A percentile compares a stretch with the other conserved stretches of the same genome.
Evolutionary conservation across 768 basidiomycete species (phyloP).

Genomic region (Hygrophorus pudorinus): DNA sequence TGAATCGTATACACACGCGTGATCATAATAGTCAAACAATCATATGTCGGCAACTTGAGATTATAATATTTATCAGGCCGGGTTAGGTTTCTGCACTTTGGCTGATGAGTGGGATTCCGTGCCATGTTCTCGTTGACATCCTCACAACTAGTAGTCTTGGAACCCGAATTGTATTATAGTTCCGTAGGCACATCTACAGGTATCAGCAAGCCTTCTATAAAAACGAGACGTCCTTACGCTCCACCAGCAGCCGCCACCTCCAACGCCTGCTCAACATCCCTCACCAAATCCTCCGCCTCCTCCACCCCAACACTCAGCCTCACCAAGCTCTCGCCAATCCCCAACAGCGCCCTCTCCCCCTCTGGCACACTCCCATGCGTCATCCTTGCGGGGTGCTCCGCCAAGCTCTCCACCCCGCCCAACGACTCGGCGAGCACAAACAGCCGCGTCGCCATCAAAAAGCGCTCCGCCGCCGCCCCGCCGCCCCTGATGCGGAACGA

Average conservation of each 20-base stretch:
- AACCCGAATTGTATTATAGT: too few relatives aligned
- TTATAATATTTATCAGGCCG: too few relatives aligned
- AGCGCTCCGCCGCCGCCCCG: conserved; percentile 45
- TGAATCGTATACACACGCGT: too few relatives aligned
- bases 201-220: too few relatives aligned
- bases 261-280: conserved; percentile 61
- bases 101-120: too few relatives aligned
- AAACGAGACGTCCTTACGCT: too few relatives aligned
- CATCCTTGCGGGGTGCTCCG: conserved; percentile 83
- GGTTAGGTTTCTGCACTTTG: too few relatives aligned
- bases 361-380: conserved; percentile 75
- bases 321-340: conserved; percentile 71
- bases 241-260: conserved; percentile 4
- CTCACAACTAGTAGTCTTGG: too few relatives aligned
- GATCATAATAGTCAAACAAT: too few relatives aligned
- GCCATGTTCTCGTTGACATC: too few relatives aligned
- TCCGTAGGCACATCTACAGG: too few relatives aligned
- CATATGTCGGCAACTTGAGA: too few relatives aligned
- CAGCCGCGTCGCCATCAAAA: conserved; percentile 53
- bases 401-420: conserved; percentile 88
- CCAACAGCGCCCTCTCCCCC: conserved; percentile 54
- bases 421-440: conserved; percentile 83
- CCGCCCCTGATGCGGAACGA: conserved; percentile 64
- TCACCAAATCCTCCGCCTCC: conserved; percentile 72
- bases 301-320: conserved; percentile 84